Evolutionary conservation across 805 yeast genomes (phyloP).

Genomic region (Saccharomycopsis sp.): DNA sequence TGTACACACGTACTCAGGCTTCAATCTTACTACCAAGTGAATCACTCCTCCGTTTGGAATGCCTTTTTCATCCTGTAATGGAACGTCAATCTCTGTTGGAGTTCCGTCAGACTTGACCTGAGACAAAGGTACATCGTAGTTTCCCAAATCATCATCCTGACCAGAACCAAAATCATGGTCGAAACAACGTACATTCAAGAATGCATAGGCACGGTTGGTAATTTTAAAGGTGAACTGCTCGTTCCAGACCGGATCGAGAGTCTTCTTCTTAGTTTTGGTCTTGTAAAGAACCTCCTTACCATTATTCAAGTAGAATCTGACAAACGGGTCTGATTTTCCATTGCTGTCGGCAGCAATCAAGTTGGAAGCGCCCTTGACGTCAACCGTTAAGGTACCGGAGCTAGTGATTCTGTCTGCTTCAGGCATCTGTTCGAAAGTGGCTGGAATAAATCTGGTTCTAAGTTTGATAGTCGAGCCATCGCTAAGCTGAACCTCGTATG

Average conservation of each 20-base stretch:
- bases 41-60: slow-evolving; percentile 48
- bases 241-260: slow-evolving; percentile 86
- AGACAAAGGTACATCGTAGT: slow-evolving; percentile 47
- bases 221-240: slow-evolving; percentile 55
- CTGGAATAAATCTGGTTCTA: slow-evolving; percentile 75
- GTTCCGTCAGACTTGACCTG: slow-evolving; percentile 52
- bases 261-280: slow-evolving; percentile 77
- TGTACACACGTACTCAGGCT: slow-evolving; percentile 59
- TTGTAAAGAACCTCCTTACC: slow-evolving; percentile 53
- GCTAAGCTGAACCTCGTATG: slow-evolving; percentile 47
- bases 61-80: slow-evolving; percentile 38
- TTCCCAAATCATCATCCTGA: slow-evolving; percentile 76
- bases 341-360: slow-evolving; percentile 58
- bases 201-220: slow-evolving; percentile 54
- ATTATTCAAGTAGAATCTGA: slow-evolving; percentile 27
- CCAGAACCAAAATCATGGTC: slow-evolving; percentile 96
- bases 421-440: slow-evolving; percentile 53
- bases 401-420: slow-evolving; percentile 68
- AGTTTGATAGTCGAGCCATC: slow-evolving; percentile 47
- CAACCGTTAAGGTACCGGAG: slow-evolving; percentile 62
- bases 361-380: slow-evolving; percentile 47
- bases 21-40: slow-evolving; percentile 52
- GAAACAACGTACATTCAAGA: slow-evolving; percentile 48
- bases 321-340: slow-evolving; percentile 74
- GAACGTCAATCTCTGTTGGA: slow-evolving; percentile 44